Evolutionary conservation across 139 green algal genomes (phyloP).

Genomic region (Auxenochlorella pyrenoidosa): DNA sequence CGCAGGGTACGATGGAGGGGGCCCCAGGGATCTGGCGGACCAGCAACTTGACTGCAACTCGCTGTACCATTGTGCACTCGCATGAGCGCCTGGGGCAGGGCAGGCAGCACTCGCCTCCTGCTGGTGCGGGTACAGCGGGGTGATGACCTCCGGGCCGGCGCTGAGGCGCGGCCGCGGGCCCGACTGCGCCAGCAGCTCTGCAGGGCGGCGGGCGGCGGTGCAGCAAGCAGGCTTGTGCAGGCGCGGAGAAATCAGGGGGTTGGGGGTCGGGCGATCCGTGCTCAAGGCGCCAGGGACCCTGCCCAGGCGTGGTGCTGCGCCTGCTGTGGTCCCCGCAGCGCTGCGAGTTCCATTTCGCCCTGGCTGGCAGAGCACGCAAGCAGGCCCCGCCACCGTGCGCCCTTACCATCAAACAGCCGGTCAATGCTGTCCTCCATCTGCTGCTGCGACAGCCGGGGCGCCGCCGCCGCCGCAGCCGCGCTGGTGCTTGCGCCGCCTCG

Average conservation of each 20-base stretch:
- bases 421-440: conserved; percentile 50
- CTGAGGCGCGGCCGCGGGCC: conserved; percentile 19
- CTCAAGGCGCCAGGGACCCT: no score
- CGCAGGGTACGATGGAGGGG: no score
- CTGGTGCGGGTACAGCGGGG: conserved; percentile 69
- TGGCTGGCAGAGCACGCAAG: not conserved
- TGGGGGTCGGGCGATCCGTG: not conserved
- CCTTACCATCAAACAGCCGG: conserved; percentile 48
- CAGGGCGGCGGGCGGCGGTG: not conserved
- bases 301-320: no score
- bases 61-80: no score
- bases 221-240: not conserved
- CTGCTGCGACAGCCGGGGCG: not conserved
- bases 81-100: not conserved
- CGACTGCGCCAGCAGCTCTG: not conserved
- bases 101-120: not conserved
- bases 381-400: not conserved
- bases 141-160: conserved; percentile 33
- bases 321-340: no score
- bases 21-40: no score
- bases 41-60: not conserved
- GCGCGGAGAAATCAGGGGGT: not conserved
- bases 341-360: no score
- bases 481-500: not conserved
- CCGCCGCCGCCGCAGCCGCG: not conserved